Evolutionary conservation across 179 eudicot genomes (phyloP), one percentile per base, ranked within the genome.

Genomic region (Amaranthus tricolor): DNA sequence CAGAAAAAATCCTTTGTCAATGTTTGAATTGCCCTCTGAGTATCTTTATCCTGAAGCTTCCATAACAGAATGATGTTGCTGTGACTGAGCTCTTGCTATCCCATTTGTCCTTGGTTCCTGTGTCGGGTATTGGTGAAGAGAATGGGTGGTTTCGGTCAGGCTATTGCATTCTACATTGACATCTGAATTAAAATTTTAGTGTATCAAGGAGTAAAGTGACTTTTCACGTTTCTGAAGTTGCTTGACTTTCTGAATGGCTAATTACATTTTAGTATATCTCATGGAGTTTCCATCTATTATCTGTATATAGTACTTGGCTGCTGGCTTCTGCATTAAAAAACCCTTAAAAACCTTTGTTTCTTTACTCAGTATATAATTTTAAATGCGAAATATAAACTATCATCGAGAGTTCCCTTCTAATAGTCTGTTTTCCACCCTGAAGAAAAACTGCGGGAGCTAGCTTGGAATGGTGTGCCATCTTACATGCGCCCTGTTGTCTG

Each of bases 401-500:
- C 57, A 45, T 71, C 60, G 58, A 60, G 50, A 47, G 13, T 20
- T 47, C 13, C 13, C 51, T 16, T 58, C 45, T 53, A 6, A 48
- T 62, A 55, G 11, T 63, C 59, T 66, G 13, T 43, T 40, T 76
- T 74, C 48, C 53, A 16, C 76, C 70, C 49, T 85, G 79, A 87
- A 95, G 99, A 95, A n/a, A 95, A 93, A 66, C 71, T 95, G 73
- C 98, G 98, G 64, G 92, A 87, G 80, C 80, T 95, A 75, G 92
- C 98, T 61, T 95, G 99, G 99, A 95, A 88, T 87, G 99, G 99
- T 14, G 89, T 95, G 74, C 99, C 99, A 53, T 78, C 95, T 75
- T 86, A 95, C 79, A 73, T 95, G 81, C 97, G 99, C 66, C 98
- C 97, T 13, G 90, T 82, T 73, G 89, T 91, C 50, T 95, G 99